These are phyloP conservation scores for Stemphylium beticola DNA, from an alignment of 2,329 filamentous ascomycete genomes.

Conservation along the genomic window DNA sequence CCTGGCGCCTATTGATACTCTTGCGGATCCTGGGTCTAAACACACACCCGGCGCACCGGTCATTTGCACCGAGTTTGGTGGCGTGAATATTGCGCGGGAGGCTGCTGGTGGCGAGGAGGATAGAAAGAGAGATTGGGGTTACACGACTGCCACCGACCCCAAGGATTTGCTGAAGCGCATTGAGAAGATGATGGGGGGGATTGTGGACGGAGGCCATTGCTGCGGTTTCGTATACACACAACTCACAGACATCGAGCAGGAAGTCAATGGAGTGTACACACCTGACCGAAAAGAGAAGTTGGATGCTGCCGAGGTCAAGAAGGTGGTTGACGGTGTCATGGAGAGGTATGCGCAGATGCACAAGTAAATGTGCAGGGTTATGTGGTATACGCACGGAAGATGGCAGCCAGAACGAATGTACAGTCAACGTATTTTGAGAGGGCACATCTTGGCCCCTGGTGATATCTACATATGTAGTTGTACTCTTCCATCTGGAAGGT, in stretches of 20 bases:
- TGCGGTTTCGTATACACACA: constrained; percentile 73
- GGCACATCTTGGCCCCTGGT: neutral
- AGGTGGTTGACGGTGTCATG: constrained; percentile 59
- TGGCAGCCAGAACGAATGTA: neutral
- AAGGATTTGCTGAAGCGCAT: constrained; percentile 65
- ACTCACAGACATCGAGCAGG: constrained; percentile 68
- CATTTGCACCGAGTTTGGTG: constrained; percentile 72
- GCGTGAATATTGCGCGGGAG: constrained; percentile 66
- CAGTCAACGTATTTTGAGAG: neutral
- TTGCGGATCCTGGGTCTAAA: constrained; percentile 50
- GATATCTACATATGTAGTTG: neutral
- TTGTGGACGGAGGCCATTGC: constrained; percentile 62
- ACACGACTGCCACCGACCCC: constrained; percentile 68
- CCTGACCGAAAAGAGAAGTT: constrained; percentile 67
- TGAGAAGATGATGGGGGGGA: constrained; percentile 64
- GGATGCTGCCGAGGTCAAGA: constrained; percentile 62
- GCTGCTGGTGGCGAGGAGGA: constrained; percentile 43
- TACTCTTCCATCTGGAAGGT: neutral
- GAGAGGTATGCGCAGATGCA: constrained; percentile 30
- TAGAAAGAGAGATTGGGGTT: constrained; percentile 65
- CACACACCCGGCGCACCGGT: constrained; percentile 64
- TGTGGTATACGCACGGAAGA: neutral
- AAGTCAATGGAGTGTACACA: constrained; percentile 70
- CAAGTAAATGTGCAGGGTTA: constrained; percentile 2
- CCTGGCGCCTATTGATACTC: constrained; percentile 51